These are phyloP conservation scores for Aspergillus jensenii DNA, from an alignment of 2,329 filamentous ascomycete species.

Conservation along the genomic window DNA sequence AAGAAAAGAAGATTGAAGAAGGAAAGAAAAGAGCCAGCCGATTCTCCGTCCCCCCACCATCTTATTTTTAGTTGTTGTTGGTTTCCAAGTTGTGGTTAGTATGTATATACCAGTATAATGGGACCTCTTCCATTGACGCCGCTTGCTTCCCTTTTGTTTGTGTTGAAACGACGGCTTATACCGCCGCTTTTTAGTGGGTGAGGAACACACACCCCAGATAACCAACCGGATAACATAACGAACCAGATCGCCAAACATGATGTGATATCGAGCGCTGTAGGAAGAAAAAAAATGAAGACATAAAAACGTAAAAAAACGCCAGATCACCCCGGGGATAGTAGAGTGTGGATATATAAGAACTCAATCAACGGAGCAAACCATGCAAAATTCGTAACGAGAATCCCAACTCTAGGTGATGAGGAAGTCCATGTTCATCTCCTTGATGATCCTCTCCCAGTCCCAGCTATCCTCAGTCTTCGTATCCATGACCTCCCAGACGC, in stretches of 20 bases:
- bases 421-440: slow-evolving; percentile 60
- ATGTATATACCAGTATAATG: no score
- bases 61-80: not conserved
- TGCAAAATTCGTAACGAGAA: slow-evolving; percentile 11
- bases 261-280: slow-evolving; percentile 7
- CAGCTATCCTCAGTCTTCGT: slow-evolving; percentile 55
- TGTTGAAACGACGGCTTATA: not conserved
- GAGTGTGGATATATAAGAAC: not conserved
- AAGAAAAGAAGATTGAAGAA: not conserved
- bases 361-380: slow-evolving; percentile 9
- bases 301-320: not conserved
- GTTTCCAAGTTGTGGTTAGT: not conserved
- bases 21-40: not conserved
- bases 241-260: slow-evolving; percentile 13
- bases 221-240: not conserved
- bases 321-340: not conserved
- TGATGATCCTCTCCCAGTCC: slow-evolving; percentile 64
- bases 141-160: not conserved
- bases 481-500: slow-evolving; percentile 63
- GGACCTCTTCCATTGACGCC: no score
- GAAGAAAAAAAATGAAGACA: not conserved
- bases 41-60: not conserved
- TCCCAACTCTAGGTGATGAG: slow-evolving; percentile 52
- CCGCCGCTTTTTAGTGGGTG: not conserved
- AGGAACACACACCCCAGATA: not conserved